These are phyloP conservation scores for Moricandia arvensis DNA, from an alignment of 345 rosid genomes.

Conservation along the genomic window DNA sequence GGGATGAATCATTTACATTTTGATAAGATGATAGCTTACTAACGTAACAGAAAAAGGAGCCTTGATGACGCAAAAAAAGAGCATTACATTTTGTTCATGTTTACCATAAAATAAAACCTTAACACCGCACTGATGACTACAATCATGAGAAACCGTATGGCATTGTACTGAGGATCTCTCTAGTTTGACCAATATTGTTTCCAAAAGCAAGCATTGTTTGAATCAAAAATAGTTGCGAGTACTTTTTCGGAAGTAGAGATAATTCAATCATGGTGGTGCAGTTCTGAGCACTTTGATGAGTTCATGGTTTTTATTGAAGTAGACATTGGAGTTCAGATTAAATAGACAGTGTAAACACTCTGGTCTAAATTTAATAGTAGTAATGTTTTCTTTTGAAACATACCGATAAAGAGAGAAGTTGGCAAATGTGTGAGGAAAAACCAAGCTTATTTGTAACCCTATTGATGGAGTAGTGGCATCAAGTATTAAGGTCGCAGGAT, in stretches of 20 bases:
- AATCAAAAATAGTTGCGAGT: background rate
- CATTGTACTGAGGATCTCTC: background rate
- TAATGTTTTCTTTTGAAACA: constrained; percentile 11
- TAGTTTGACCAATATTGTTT: background rate
- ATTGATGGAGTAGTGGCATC: constrained; percentile 60
- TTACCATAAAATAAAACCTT: constrained; percentile 70
- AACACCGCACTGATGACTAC: constrained; percentile 41
- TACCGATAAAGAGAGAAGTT: constrained; percentile 66
- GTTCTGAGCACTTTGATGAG: constrained; percentile 57
- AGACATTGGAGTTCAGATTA: background rate
- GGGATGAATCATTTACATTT: background rate
- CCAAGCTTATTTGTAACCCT: constrained; percentile 23
- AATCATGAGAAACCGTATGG: constrained; percentile 48
- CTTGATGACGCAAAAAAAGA: background rate
- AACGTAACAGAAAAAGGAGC: background rate
- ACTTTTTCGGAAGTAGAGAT: background rate
- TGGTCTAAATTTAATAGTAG: background rate
- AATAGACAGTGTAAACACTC: background rate
- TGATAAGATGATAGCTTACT: background rate
- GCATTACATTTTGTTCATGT: constrained; percentile 54
- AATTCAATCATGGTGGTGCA: background rate
- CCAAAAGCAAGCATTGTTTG: background rate
- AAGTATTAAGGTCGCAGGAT: constrained; percentile 97
- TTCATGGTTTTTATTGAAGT: constrained; percentile 61
- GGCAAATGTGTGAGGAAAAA: constrained; percentile 59